Evolutionary conservation across 2,329 filamentous ascomycete genomes (phyloP), one percentile per base, ranked within the genome.

Genomic region (Boeremia lycopersici): DNA sequence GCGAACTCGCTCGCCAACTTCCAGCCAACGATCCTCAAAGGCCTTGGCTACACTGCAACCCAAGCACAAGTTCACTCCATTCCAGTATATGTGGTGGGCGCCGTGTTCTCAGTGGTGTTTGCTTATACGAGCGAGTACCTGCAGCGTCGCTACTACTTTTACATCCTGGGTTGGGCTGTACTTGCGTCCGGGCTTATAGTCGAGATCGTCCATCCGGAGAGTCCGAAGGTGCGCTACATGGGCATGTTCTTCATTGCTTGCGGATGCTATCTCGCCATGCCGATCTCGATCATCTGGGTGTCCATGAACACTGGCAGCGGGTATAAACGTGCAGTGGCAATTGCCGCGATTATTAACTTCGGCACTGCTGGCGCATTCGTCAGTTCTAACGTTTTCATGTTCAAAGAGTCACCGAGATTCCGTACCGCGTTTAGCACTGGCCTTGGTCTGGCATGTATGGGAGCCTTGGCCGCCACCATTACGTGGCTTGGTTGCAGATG

Each of bases 351-450:
- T 9, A 62, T 71, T 34, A 62, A 62, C 17, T 68, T 86, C 2
- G 83, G 83, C 2, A 85, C 81, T 1, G 73, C 81, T 2, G 83
- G 83, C 7, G 82, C 83, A 1, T 83, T 86, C 34, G 73, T 86
- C 2, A 81, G 83, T 26, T 81, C 63, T 0, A 71, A 71, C 23
- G 67, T 71, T 1, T 72, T 70, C 23, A 28, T 71, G 12, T 65
- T 67, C 12, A 60, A 57, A 6, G 68, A 72, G 28, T 45, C 62
- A 29, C 67, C 68, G 1, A 44, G 40, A 8, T 71, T 67, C 29
- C 64, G 55, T 6, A 70, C 68, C 17, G 68, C 67, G 1, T 72
- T 71, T 38, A 70, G 68, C 48, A 68, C 64, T 8, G 67, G 65
- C 12, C 46, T 72, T 12, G 70, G 65, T 3, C 34, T 72, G 17